Evolutionary conservation across 2,329 filamentous ascomycete species (phyloP), one percentile per base, ranked within the genome.

Genomic region (Hypocreales sp.): DNA sequence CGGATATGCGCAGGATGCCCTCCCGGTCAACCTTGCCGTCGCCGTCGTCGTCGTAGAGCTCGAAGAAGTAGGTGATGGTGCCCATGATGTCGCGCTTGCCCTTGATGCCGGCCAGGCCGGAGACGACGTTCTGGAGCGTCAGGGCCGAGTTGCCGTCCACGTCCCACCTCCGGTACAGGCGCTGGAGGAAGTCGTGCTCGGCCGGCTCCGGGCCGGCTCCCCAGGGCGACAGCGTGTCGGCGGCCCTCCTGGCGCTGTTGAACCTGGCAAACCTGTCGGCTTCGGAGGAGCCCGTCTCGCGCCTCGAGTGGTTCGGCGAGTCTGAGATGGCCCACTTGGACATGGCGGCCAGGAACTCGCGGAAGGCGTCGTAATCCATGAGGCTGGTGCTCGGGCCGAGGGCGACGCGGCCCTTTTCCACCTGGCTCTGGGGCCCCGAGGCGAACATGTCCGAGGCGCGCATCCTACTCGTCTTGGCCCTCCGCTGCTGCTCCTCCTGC

Each of bases 331-430:
- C 90, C 90, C 90, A 98, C 57, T 76, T 87, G 2, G 84, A 71
- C 40, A 94, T 80, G 25, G 74, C 77, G 5, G 90, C 84, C 24
- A 98, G 61, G 41, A 98, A 95, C 43, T 95, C 86, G 31, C 87
- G 67, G 54, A 95, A 98, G 2, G 80, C 84, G 50, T 93, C 82
- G 45, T 95, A 98, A 50, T 95, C 86, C 90, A 98, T 98, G 39
- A 86, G 65, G 16, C 79, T 92, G 10, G 83, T 82, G 50, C 83
- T 94, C 6, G 83, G 78, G 0, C 86, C 87, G 1, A 94, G 64
- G 1, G 82, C 87, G 12, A 94, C 83, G 28, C 87, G 71, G 1
- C 84, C 86, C 46, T 81, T 80, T 48, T 93, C 83, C 8, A 80
- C 67, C 32, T 65, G 66, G 17, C 70, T 56, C 33, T 50, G 45